phyloP scores from a whole-genome alignment of 306 rosid genomes.

The Notholithocarpus densiflorus region DNA sequence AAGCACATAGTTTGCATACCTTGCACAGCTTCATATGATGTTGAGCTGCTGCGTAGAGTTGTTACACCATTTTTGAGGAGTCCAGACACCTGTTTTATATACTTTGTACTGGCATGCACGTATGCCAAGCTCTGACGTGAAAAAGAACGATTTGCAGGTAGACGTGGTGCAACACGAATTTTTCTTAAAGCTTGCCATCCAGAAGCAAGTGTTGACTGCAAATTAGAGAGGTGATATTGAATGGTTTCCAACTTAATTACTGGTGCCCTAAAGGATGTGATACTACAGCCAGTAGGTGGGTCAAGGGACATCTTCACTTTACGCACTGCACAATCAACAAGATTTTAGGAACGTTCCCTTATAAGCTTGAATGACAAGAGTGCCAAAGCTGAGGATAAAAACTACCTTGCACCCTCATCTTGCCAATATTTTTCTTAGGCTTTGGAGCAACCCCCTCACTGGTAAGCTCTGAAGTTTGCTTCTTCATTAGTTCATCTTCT shows the following conservation, averaged over 20 bases:
- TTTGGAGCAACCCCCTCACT: conserved; percentile 81
- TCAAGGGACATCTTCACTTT: conserved; percentile 79
- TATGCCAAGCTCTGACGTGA: conserved; percentile 87
- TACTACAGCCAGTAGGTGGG: conserved; percentile 86
- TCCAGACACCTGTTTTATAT: conserved; percentile 88
- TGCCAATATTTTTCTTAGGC: conserved; percentile 84
- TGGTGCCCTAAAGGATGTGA: conserved; percentile 54
- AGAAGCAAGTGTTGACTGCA: conserved; percentile 67
- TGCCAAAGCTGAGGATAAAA: conserved; percentile 17
- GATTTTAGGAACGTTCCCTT: conserved; percentile 10
- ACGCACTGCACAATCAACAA: conserved; percentile 61
- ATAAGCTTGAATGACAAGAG: conserved; percentile 16
- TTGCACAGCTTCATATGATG: conserved; percentile 87
- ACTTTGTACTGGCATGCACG: conserved; percentile 86
- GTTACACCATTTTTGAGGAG: conserved; percentile 84
- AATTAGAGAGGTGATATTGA: conserved; percentile 46
- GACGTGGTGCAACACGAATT: conserved; percentile 56
- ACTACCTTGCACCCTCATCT: conserved; percentile 98
- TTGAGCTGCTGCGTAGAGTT: conserved; percentile 73
- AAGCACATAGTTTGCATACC: conserved; percentile 43
- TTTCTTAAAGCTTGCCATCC: conserved; percentile 79
- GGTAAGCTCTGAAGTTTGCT: conserved; percentile 67
- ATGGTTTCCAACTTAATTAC: conserved; percentile 59
- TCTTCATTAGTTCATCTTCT: conserved; percentile 83
- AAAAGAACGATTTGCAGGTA: conserved; percentile 77